Percentiles rank a stretch among this genome's conserved stretches.
Evolutionary conservation across 2,329 filamentous ascomycete genomes (phyloP).

Genomic region (Hysterium pulicare): DNA sequence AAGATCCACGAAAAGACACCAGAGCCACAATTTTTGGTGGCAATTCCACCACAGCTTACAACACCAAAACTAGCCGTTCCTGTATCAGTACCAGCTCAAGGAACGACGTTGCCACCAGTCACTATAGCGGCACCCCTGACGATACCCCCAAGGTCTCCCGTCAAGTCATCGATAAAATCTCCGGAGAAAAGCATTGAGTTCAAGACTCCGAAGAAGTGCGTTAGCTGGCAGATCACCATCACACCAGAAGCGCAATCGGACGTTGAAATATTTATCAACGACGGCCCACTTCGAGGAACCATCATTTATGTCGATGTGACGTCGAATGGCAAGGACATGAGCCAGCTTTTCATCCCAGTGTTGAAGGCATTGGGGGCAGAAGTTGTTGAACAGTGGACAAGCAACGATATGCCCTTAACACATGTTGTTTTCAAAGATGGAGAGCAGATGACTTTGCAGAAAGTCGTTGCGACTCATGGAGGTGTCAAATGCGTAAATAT

Average conservation of each 20-base stretch:
- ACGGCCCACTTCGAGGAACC: slow-evolving; percentile 52
- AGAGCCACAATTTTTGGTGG: too few relatives aligned
- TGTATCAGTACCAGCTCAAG: too few relatives aligned
- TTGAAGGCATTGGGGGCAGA: slow-evolving; percentile 77
- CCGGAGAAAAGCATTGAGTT: slow-evolving; percentile 26
- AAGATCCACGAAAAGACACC: too few relatives aligned
- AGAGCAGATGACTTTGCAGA: slow-evolving; percentile 74
- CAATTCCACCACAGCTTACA: too few relatives aligned
- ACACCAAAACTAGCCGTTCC: too few relatives aligned
- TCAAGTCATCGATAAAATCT: slow-evolving; percentile 33
- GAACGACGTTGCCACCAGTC: too few relatives aligned
- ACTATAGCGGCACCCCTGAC: too few relatives aligned
- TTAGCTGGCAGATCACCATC: slow-evolving; percentile 21
- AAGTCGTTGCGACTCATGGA: slow-evolving; percentile 68
- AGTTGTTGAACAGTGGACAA: slow-evolving; percentile 72
- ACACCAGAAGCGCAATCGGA: slow-evolving; percentile 11
- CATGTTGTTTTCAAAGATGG: slow-evolving; percentile 92
- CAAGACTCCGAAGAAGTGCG: slow-evolving; percentile 36
- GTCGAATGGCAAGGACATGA: slow-evolving; percentile 75
- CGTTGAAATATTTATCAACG: slow-evolving; percentile 19
- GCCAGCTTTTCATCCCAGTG: slow-evolving; percentile 75
- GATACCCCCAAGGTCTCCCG: too few relatives aligned
- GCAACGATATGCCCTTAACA: slow-evolving; percentile 71
- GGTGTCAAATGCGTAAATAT: slow-evolving; percentile 83
- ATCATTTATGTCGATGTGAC: slow-evolving; percentile 82